These are phyloP conservation scores for Neophaeococcomyces aloes DNA, from an alignment of 2,329 filamentous ascomycete species.

Conservation along the genomic window DNA sequence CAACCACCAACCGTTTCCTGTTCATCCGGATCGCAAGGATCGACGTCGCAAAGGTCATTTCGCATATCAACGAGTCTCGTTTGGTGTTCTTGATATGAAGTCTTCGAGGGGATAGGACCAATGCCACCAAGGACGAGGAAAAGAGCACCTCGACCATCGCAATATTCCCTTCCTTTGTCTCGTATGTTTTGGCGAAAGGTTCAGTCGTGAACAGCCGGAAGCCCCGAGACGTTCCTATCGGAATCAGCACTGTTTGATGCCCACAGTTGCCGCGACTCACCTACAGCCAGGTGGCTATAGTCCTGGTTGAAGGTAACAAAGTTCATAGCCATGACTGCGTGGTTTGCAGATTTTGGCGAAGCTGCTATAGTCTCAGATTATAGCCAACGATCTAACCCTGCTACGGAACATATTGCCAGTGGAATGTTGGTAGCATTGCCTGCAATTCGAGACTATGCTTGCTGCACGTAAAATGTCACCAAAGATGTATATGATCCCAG, in stretches of 20 bases:
- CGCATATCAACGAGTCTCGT: conserved; percentile 81
- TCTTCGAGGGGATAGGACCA: conserved; percentile 82
- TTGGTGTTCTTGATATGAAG: conserved; percentile 96
- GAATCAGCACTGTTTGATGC: conserved; percentile 12
- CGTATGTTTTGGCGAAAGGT: conserved; percentile 89
- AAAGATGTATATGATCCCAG: not conserved
- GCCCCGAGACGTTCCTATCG: conserved; percentile 73
- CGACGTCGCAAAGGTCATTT: conserved; percentile 95
- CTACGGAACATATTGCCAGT: no score
- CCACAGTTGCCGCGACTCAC: conserved; percentile 40
- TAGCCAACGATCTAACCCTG: no score
- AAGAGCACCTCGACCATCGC: conserved; percentile 98
- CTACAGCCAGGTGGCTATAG: conserved; percentile 91
- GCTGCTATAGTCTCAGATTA: no score
- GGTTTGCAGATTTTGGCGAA: not conserved
- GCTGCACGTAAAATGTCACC: not conserved
- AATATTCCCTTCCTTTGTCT: conserved; percentile 88
- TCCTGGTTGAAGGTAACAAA: conserved; percentile 99
- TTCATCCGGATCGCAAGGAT: conserved; percentile 90
- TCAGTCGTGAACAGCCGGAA: conserved; percentile 97
- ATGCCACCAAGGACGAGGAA: conserved; percentile 87
- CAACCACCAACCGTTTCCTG: conserved; percentile 82
- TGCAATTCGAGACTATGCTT: not conserved
- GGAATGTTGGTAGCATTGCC: not conserved
- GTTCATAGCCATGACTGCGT: conserved; percentile 64